These are phyloP conservation scores for Leishmania tropica DNA, from an alignment of 208 protist species.

Conservation along the genomic window DNA sequence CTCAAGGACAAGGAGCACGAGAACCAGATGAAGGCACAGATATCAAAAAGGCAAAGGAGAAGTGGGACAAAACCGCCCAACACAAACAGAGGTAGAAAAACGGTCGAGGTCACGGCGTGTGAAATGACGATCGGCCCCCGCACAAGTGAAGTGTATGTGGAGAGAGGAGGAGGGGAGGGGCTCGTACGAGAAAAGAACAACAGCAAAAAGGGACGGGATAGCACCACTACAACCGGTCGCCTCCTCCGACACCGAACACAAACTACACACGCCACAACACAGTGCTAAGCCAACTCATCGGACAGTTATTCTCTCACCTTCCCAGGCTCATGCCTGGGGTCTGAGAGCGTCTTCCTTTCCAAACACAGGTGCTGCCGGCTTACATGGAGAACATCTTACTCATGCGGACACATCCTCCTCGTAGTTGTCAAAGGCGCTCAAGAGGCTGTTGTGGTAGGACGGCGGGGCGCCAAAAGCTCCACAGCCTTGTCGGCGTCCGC, in stretches of 20 bases:
- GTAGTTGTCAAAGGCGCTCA: slow-evolving; percentile 27
- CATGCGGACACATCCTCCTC: slow-evolving; percentile 22
- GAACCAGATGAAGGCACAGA: not conserved
- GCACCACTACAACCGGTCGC: too few species aligned
- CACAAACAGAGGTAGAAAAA: not conserved
- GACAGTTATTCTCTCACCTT: not conserved
- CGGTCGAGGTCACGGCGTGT: not conserved
- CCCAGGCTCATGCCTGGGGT: not conserved
- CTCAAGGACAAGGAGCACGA: not conserved
- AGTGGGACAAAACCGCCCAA: not conserved
- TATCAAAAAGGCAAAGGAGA: not conserved
- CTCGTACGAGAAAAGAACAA: not conserved
- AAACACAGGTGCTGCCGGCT: not conserved
- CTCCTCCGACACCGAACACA: not conserved
- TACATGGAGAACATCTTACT: slow-evolving; percentile 13
- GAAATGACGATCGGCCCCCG: too few species aligned
- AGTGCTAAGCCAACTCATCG: not conserved
- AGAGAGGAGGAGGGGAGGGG: too few species aligned
- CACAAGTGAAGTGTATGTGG: not conserved
- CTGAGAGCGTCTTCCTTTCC: not conserved
- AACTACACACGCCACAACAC: not conserved
- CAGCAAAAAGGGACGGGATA: not conserved
- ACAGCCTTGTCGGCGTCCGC: slow-evolving; percentile 26
- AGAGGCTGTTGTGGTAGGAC: slow-evolving; percentile 30
- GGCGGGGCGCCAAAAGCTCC: slow-evolving; percentile 41